A percentile compares a stretch with the other conserved stretches of the same genome.
phyloP scores from a whole-genome alignment of 257 asterid species.

The Leonotis leonurus region DNA sequence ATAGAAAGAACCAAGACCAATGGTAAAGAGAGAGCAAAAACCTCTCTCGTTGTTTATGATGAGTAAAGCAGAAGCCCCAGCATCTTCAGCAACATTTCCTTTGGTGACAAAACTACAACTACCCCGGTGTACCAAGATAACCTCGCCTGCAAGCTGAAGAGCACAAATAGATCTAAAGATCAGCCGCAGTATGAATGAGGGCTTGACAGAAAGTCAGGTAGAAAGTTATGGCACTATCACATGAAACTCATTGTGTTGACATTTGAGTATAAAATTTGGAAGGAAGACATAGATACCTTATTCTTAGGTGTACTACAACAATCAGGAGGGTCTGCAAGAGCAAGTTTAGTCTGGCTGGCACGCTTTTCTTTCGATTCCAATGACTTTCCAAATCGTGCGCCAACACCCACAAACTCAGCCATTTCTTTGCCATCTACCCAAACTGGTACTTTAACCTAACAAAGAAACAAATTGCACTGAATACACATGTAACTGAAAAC shows the following conservation, averaged over 20 bases:
- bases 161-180: slow-evolving; percentile 4
- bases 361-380: slow-evolving; percentile 96
- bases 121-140: slow-evolving; percentile 81
- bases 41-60: slow-evolving; percentile 81
- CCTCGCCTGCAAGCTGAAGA: slow-evolving; percentile 73
- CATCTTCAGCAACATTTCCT: slow-evolving; percentile 76
- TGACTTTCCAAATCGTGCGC: slow-evolving; percentile 90
- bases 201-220: background rate
- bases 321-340: slow-evolving; percentile 91
- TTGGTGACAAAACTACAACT: slow-evolving; percentile 81
- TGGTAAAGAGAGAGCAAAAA: slow-evolving; percentile 11
- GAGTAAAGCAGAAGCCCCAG: slow-evolving; percentile 86
- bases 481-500: background rate
- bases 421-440: slow-evolving; percentile 74
- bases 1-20: background rate
- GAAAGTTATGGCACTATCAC: background rate
- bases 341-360: slow-evolving; percentile 68
- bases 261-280: background rate
- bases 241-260: background rate
- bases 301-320: slow-evolving; percentile 70
- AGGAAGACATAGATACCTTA: slow-evolving; percentile 44
- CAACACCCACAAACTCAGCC: slow-evolving; percentile 86
- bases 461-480: slow-evolving; percentile 14
- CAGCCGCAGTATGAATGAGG: background rate
- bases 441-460: slow-evolving; percentile 82